phyloP scores from a whole-genome alignment of 495 filamentous ascomycete species.

The Aspergillus wentii region DNA sequence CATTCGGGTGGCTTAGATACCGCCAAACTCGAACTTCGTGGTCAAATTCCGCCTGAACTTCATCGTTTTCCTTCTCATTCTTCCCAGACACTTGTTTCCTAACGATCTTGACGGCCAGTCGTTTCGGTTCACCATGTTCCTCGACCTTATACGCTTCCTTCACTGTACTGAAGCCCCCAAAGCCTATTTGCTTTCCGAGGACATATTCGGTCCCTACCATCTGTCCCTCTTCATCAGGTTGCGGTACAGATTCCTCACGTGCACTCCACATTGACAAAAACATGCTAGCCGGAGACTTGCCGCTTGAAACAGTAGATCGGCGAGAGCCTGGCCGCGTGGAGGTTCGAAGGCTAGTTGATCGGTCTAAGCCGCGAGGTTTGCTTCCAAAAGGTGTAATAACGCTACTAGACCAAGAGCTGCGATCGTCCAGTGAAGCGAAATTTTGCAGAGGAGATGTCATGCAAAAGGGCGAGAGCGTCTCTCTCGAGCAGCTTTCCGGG shows the following conservation, averaged over 20 bases:
- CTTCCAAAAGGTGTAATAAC: slow-evolving; percentile 38
- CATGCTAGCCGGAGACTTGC: slow-evolving; percentile 50
- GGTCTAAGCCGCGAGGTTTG: slow-evolving; percentile 35
- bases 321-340: slow-evolving; percentile 38
- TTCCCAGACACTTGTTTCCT: slow-evolving; percentile 54
- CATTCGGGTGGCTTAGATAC: slow-evolving; percentile 60
- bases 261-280: slow-evolving; percentile 57
- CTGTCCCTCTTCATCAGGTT: slow-evolving; percentile 68
- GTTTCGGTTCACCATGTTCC: slow-evolving; percentile 43
- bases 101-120: slow-evolving; percentile 68
- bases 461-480: slow-evolving; percentile 50
- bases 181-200: slow-evolving; percentile 65
- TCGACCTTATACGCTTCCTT: slow-evolving; percentile 69
- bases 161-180: slow-evolving; percentile 66
- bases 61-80: slow-evolving; percentile 61
- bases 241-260: slow-evolving; percentile 35
- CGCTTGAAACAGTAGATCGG: slow-evolving; percentile 41
- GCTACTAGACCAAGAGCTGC: slow-evolving; percentile 42
- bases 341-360: slow-evolving; percentile 30
- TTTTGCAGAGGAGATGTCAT: slow-evolving; percentile 38
- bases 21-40: slow-evolving; percentile 71
- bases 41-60: slow-evolving; percentile 67
- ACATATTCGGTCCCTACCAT: slow-evolving; percentile 69
- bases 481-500: slow-evolving; percentile 37
- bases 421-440: slow-evolving; percentile 43